These are phyloP conservation scores for Acer yangbiense DNA, from an alignment of 345 rosid species.

Conservation along the genomic window DNA sequence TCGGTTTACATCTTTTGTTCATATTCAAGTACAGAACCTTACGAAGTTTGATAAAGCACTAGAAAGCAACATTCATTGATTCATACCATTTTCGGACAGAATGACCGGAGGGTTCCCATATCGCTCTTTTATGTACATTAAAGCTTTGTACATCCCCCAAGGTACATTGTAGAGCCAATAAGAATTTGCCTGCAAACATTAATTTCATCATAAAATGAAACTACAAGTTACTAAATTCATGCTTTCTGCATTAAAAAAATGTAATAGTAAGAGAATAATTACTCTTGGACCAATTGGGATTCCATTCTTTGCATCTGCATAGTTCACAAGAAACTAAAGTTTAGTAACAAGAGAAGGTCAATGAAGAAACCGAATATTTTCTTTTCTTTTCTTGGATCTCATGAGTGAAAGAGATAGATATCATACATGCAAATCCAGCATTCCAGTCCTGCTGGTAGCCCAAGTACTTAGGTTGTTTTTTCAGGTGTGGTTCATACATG, in stretches of 20 bases:
- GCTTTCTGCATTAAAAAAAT: background rate
- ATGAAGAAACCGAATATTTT: background rate
- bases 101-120: slow-evolving; percentile 90
- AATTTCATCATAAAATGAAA: background rate
- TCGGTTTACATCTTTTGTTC: background rate
- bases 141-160: slow-evolving; percentile 92
- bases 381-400: background rate
- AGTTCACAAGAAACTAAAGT: background rate
- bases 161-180: slow-evolving; percentile 93
- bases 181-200: slow-evolving; percentile 69
- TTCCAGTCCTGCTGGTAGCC: slow-evolving; percentile 98
- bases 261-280: slow-evolving; percentile 16
- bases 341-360: slow-evolving; percentile 5
- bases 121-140: slow-evolving; percentile 81
- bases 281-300: slow-evolving; percentile 81
- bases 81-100: slow-evolving; percentile 84
- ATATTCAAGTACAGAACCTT: background rate
- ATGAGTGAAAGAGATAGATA: background rate
- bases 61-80: background rate
- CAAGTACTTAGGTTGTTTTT: slow-evolving; percentile 44
- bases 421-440: slow-evolving; percentile 75
- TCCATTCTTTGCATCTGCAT: slow-evolving; percentile 65
- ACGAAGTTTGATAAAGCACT: background rate
- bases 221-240: background rate
- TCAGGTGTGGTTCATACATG: slow-evolving; percentile 55